Conservation (phyloP, 306 rosid genomes). For the Vigna angularis region DNA sequence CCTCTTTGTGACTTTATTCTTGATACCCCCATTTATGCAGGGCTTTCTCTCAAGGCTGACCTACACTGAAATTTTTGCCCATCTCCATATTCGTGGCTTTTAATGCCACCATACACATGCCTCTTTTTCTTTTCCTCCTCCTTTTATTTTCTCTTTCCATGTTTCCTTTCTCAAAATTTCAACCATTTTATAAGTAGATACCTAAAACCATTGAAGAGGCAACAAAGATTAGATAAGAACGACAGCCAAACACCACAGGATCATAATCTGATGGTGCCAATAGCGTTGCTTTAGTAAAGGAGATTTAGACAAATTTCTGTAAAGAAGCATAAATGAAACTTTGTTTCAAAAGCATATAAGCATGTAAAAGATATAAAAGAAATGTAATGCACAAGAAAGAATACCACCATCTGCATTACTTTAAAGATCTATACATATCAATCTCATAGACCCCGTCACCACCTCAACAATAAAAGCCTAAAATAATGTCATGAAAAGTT, state of each 20-base stretch:
- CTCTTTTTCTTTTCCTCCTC: conserved; percentile 56
- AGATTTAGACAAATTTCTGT: conserved; percentile 54
- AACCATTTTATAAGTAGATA: conserved; percentile 53
- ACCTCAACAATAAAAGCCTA: conserved; percentile 41
- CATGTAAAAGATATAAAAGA: conserved; percentile 61
- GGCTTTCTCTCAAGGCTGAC: conserved; percentile 63
- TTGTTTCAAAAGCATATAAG: conserved; percentile 59
- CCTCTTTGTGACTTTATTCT: conserved; percentile 60
- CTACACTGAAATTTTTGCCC: conserved; percentile 50
- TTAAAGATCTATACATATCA: conserved; percentile 39
- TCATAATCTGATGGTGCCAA: conserved; percentile 53
- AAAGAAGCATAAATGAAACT: conserved; percentile 62
- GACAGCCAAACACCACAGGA: conserved; percentile 43
- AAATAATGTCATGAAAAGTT: conserved; percentile 41
- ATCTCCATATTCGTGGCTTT: conserved; percentile 56
- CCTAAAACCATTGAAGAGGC: conserved; percentile 52
- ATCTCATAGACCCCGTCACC: conserved; percentile 45
- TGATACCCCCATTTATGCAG: conserved; percentile 48
- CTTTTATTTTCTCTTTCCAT: conserved; percentile 51
- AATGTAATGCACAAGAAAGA: conserved; percentile 54
- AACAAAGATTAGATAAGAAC: conserved; percentile 45
- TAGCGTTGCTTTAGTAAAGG: conserved; percentile 55
- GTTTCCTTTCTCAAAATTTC: conserved; percentile 54
- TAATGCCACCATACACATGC: conserved; percentile 53
- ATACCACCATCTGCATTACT: conserved; percentile 45